phyloP scores from a whole-genome alignment of 768 basidiomycete species.

The Lentinula raphanica region DNA sequence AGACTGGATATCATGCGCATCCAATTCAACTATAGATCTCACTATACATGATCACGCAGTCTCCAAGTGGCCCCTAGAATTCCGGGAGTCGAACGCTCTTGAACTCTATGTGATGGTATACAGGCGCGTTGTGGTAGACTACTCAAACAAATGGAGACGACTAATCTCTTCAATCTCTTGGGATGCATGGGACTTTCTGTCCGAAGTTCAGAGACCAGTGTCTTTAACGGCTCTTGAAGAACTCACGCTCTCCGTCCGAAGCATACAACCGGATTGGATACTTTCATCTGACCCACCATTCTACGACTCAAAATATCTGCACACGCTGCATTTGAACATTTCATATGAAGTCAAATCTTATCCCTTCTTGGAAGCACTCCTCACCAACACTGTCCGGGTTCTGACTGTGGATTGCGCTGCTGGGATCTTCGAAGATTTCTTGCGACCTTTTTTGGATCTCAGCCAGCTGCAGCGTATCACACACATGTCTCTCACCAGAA shows the following conservation, averaged over 20 bases:
- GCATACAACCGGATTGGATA: no score
- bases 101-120: no score
- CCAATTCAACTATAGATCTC: no score
- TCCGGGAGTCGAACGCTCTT: no score
- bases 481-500: neutral
- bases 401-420: neutral
- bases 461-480: neutral
- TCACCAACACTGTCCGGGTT: neutral
- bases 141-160: neutral
- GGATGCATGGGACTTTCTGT: neutral
- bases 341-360: no score
- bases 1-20: no score
- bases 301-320: no score
- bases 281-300: no score
- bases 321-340: no score
- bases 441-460: neutral
- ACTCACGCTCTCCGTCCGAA: neutral
- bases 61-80: no score
- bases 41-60: no score
- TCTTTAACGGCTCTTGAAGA: neutral
- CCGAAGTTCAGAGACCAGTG: neutral
- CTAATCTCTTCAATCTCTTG: neutral
- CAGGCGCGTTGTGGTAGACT: neutral
- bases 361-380: neutral
- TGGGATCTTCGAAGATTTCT: neutral